These are phyloP conservation scores for Globisporangium perplexum DNA, from an alignment of 352 stramenopile species.

Conservation along the genomic window DNA sequence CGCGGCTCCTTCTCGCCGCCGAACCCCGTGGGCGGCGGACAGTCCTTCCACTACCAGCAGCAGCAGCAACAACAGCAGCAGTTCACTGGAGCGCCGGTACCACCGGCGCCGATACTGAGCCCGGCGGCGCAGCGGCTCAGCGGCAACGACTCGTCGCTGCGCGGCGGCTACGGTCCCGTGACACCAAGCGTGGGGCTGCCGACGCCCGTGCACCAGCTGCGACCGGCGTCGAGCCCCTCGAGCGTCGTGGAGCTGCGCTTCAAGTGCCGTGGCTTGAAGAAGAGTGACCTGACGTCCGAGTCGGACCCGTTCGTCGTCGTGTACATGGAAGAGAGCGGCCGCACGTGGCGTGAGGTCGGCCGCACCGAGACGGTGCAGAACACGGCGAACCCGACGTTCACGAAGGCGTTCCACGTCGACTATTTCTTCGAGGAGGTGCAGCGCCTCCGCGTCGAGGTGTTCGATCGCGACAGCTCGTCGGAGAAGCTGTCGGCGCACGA, in stretches of 20 bases:
- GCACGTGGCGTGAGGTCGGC: constrained; percentile 60
- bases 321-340: constrained; percentile 51
- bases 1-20: constrained; percentile 5
- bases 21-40: constrained; percentile 3
- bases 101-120: neutral
- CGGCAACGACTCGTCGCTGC: constrained; percentile 15
- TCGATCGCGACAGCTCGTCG: constrained; percentile 67
- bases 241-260: constrained; percentile 67
- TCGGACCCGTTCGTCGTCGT: constrained; percentile 74
- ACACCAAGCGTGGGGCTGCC: constrained; percentile 17
- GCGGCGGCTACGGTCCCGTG: constrained; percentile 41
- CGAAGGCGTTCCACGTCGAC: constrained; percentile 60
- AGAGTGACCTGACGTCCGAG: constrained; percentile 58
- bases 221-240: constrained; percentile 16
- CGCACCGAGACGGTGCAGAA: constrained; percentile 77
- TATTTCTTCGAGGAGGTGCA: constrained; percentile 84
- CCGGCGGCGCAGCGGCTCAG: neutral
- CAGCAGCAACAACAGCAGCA: neutral
- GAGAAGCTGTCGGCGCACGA: constrained; percentile 56
- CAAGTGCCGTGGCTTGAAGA: constrained; percentile 67
- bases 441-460: constrained; percentile 69
- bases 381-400: constrained; percentile 60
- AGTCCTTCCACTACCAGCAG: constrained; percentile 9
- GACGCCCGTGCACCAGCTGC: neutral
- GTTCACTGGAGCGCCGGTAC: neutral